Evolutionary conservation across 768 basidiomycete species (phyloP).

Genomic region (Trametes meyenii): DNA sequence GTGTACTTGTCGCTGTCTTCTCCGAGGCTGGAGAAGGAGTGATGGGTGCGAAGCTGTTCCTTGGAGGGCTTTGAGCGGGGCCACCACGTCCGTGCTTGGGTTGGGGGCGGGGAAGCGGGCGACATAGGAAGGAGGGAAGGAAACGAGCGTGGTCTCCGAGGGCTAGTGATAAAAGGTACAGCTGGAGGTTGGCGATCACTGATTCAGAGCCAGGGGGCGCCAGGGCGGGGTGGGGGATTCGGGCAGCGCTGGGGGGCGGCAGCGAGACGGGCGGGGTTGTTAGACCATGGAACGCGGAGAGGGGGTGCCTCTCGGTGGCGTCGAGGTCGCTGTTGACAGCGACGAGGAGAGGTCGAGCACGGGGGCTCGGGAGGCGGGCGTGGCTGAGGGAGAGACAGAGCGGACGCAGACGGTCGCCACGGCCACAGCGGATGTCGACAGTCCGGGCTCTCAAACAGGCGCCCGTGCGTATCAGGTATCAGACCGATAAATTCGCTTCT

Average conservation of each 20-base stretch:
- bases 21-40: slow-evolving; percentile 25
- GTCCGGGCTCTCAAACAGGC: slow-evolving; percentile 2
- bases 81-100: slow-evolving; percentile 37
- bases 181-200: slow-evolving; percentile 23
- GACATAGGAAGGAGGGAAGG: slow-evolving; percentile 30
- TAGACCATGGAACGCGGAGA: slow-evolving; percentile 7
- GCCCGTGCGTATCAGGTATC: slow-evolving; percentile 22
- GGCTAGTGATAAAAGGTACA: slow-evolving; percentile 23
- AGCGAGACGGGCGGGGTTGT: background rate
- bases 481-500: slow-evolving; percentile 15
- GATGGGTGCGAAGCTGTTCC: slow-evolving; percentile 25
- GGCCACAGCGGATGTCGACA: slow-evolving; percentile 20
- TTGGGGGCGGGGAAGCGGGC: slow-evolving; percentile 24
- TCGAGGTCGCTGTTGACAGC: background rate
- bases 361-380: background rate
- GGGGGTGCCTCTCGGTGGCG: background rate
- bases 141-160: slow-evolving; percentile 30
- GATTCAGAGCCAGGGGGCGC: slow-evolving; percentile 14
- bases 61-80: slow-evolving; percentile 36
- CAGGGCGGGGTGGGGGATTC: background rate
- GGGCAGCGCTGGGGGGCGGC: slow-evolving; percentile 3
- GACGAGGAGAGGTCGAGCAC: background rate
- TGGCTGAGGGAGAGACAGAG: slow-evolving; percentile 5
- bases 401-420: slow-evolving; percentile 6
- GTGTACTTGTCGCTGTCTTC: slow-evolving; percentile 27